Evolutionary conservation across 805 yeast genomes (phyloP).

Genomic region (Metschnikowia noctiluminum): DNA sequence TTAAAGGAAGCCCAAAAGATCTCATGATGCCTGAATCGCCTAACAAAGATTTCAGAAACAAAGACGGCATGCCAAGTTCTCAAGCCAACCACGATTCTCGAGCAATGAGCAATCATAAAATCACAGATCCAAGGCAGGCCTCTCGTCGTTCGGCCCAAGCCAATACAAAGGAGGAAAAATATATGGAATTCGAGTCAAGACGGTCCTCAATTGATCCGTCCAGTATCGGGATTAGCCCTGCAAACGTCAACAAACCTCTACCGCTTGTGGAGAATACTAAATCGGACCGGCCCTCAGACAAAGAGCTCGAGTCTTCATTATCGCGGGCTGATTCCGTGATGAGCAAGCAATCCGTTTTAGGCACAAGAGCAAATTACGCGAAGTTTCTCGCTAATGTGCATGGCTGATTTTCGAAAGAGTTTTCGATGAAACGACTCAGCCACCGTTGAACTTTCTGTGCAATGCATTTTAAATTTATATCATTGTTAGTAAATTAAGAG

Average conservation of each 20-base stretch:
- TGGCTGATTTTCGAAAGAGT: background rate
- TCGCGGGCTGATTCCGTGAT: constrained; percentile 17
- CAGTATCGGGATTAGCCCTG: background rate
- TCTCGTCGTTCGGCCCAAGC: background rate
- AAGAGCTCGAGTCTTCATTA: background rate
- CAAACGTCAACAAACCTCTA: background rate
- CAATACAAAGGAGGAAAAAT: background rate
- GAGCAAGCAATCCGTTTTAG: constrained; percentile 36
- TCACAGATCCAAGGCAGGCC: background rate
- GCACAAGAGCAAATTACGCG: constrained; percentile 38
- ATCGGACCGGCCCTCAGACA: background rate
- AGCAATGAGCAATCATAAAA: background rate
- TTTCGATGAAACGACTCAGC: too few relatives aligned
- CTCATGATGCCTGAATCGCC: background rate
- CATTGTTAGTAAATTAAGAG: too few relatives aligned
- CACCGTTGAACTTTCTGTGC: too few relatives aligned
- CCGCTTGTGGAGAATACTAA: background rate
- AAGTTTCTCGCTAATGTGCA: constrained; percentile 34
- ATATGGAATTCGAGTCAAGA: background rate
- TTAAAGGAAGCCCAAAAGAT: background rate
- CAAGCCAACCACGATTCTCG: background rate
- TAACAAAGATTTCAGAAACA: background rate
- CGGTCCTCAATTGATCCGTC: constrained; percentile 1
- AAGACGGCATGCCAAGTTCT: too few relatives aligned
- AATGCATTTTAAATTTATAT: too few relatives aligned